A percentile compares a stretch with the other conserved stretches of the same genome.
These are phyloP conservation scores for apple (Malus domestica) DNA, from an alignment of 306 rosid species.

Conservation along the genomic window ASM211411v1 NC_041797.1:3595501-3596000, in stretches of 20 bases:
- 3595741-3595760: background rate
- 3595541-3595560: background rate
- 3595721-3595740: background rate
- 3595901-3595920: too few species aligned
- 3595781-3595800: too few species aligned
- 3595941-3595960: fast-evolving
- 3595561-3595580: background rate
- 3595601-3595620: slow-evolving; percentile 1
- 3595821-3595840: too few species aligned
- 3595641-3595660: background rate
- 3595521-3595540: background rate
- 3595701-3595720: background rate
- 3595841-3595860: too few species aligned
- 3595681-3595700: background rate
- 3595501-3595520: too few species aligned
- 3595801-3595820: background rate
- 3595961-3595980: too few species aligned
- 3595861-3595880: too few species aligned
- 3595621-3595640: background rate
- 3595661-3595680: background rate
- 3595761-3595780: too few species aligned
- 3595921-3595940: too few species aligned
- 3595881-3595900: too few species aligned
- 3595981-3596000: too few species aligned
- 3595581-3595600: background rate